Evolutionary conservation across 2,329 filamentous ascomycete genomes (phyloP), one percentile per base, ranked within the genome.

Genomic region (Alternaria sp.): DNA sequence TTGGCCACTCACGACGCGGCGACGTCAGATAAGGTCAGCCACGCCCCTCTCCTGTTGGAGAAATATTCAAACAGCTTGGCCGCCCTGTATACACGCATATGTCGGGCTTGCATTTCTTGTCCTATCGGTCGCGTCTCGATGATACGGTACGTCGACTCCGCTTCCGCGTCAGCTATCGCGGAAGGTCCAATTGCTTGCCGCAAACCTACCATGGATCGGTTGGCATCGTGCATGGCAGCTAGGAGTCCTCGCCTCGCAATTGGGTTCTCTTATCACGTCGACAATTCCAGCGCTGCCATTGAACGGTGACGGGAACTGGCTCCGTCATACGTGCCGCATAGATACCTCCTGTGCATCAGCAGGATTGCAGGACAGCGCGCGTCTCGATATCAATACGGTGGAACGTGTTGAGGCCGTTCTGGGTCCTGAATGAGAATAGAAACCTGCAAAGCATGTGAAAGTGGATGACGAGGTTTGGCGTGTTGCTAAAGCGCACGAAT

Each of bases 361-460:
- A 37, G 18, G 26, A 49, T 33, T 49, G 55, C 65, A 43, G 47
- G 50, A 59, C 44, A 57, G 53, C 45, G 58, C 51, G 50, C 54
- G 51, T 59, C 55, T 64, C 59, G 56, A 64, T 53, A 41, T 23
- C 50, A 60, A 62, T 59, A 44, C 26, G 44, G 47, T 56, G 45
- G 50, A 44, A 55, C 55, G 53, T 58, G 60, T 67, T 61, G 54
- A 65, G 62, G 26, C 50, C 56, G 33, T 60, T 62, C 56, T 56
- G 46, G 41, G 54, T 45, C 65, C 49, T 47, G 49, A 50, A 54
- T 58, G 25, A 60, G 44, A 28, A 26, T 44, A 25, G 30, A 25
- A 26, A 25, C 37, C 15, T 25, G 12, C 58, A 57, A 37, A 55
- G 57, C 68, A 70, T 70, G 68, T 70, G 68, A 70, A 67, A 67